Evolutionary conservation across 495 filamentous ascomycete genomes (phyloP).

Genomic region (Penicillium dipodomyicola): DNA sequence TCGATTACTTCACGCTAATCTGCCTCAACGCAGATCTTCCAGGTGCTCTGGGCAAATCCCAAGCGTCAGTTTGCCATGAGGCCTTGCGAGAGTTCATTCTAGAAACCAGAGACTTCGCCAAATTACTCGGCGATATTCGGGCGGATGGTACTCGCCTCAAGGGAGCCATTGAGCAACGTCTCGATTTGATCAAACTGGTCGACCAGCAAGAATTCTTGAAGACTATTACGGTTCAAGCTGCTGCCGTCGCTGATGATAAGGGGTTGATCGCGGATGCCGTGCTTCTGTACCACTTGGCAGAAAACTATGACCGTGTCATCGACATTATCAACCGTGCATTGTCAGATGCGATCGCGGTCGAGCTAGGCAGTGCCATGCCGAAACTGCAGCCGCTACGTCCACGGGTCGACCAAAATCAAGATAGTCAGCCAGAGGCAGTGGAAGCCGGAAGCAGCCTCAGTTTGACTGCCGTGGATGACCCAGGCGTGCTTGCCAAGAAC

Average conservation of each 20-base stretch:
- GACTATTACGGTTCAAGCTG: constrained; percentile 84
- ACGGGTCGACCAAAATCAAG: constrained; percentile 29
- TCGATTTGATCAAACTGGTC: constrained; percentile 73
- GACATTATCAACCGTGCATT: constrained; percentile 85
- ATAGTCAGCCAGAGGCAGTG: constrained; percentile 27
- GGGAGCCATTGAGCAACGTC: constrained; percentile 86
- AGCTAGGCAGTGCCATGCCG: constrained; percentile 72
- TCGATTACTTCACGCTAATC: constrained; percentile 90
- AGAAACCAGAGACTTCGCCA: constrained; percentile 90
- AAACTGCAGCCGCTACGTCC: constrained; percentile 78
- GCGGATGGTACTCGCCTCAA: constrained; percentile 76
- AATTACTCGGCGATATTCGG: constrained; percentile 86
- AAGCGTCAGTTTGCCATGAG: constrained; percentile 83
- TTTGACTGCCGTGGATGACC: constrained; percentile 83
- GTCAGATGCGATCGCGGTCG: constrained; percentile 78
- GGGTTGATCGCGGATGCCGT: constrained; percentile 90
- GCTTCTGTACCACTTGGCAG: constrained; percentile 87
- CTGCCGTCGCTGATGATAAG: constrained; percentile 87
- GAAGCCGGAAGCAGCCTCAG: constrained; percentile 63
- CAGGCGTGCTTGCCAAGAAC: constrained; percentile 68
- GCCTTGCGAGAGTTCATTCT: constrained; percentile 92
- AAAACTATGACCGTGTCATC: constrained; percentile 90
- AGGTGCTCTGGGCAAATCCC: constrained; percentile 67
- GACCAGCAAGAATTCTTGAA: constrained; percentile 81
- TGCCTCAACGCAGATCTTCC: constrained; percentile 87